Conservation (phyloP, 1,284 basidiomycete species). For the Megacollybia platyphylla region DNA sequence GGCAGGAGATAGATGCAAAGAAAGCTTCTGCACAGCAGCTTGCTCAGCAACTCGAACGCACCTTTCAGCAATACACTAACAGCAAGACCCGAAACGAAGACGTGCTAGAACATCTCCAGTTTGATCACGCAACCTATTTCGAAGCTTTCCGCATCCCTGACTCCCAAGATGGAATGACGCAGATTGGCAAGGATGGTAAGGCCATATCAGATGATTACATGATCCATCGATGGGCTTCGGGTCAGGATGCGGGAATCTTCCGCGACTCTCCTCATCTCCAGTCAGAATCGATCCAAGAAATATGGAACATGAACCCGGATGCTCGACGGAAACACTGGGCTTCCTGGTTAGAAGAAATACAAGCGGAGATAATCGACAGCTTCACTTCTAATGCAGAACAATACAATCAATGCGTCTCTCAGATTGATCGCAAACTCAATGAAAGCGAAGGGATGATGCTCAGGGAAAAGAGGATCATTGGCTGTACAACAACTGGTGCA, state of each 20-base stretch:
- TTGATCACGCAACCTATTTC: constrained; percentile 27
- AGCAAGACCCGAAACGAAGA: constrained; percentile 13
- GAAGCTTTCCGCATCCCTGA: constrained; percentile 35
- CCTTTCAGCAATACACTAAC: constrained; percentile 19
- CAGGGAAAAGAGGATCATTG: constrained; percentile 42
- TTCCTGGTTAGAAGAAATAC: constrained; percentile 29
- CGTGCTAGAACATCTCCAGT: constrained; percentile 29
- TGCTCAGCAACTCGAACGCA: constrained; percentile 13
- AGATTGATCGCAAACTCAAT: constrained; percentile 22
- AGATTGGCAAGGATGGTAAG: constrained; percentile 24
- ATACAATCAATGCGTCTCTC: constrained; percentile 27
- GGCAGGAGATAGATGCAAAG: constrained; percentile 23
- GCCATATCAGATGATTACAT: constrained; percentile 25
- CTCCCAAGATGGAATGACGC: constrained; percentile 24
- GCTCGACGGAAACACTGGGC: constrained; percentile 18
- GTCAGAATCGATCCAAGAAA: constrained; percentile 5
- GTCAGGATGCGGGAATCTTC: constrained; percentile 29
- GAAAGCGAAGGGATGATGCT: constrained; percentile 24
- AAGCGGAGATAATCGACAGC: constrained; percentile 20
- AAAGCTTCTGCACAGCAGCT: constrained; percentile 15
- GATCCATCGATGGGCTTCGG: constrained; percentile 30
- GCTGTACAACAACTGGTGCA: constrained; percentile 55
- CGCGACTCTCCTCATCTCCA: constrained; percentile 13
- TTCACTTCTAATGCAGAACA: constrained; percentile 21
- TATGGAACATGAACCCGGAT: constrained; percentile 31